Conservation (phyloP, 2,329 filamentous ascomycete species). For the Penicillium sp. region DNA sequence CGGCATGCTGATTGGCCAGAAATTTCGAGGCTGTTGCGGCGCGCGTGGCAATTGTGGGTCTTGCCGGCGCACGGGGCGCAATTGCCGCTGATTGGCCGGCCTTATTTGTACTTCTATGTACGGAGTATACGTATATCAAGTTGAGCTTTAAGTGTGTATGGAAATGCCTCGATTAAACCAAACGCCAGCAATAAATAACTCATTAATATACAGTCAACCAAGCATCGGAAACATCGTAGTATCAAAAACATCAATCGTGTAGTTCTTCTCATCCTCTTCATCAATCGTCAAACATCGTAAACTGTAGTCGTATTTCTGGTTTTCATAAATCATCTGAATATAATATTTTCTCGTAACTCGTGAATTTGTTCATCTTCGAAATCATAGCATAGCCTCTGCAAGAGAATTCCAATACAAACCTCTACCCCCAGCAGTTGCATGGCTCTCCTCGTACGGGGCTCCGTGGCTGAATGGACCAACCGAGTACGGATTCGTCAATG, state of each 20-base stretch:
- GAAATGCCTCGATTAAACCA: neutral
- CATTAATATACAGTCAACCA: neutral
- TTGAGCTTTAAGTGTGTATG: neutral
- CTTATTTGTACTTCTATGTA: too few species aligned
- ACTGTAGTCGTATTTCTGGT: neutral
- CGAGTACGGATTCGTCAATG: conserved; percentile 30
- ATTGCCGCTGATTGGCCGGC: neutral
- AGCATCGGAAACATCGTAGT: neutral
- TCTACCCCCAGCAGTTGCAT: neutral
- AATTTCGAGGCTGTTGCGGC: neutral
- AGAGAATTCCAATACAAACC: neutral
- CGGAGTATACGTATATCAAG: too few species aligned
- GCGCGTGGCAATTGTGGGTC: neutral
- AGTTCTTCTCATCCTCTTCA: neutral
- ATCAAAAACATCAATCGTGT: conserved; percentile 4
- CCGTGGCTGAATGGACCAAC: conserved; percentile 13
- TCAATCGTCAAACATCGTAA: conserved; percentile 5
- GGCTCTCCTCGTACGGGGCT: conserved; percentile 6
- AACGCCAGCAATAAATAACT: neutral
- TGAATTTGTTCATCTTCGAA: neutral
- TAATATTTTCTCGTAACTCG: neutral
- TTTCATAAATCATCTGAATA: conserved; percentile 8
- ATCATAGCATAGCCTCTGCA: neutral
- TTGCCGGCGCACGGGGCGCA: neutral
- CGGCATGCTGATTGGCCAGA: neutral